A percentile compares a stretch with the other conserved stretches of the same genome.
phyloP scores from a whole-genome alignment of 139 green algal genomes.

The Trebouxia sp. region DNA sequence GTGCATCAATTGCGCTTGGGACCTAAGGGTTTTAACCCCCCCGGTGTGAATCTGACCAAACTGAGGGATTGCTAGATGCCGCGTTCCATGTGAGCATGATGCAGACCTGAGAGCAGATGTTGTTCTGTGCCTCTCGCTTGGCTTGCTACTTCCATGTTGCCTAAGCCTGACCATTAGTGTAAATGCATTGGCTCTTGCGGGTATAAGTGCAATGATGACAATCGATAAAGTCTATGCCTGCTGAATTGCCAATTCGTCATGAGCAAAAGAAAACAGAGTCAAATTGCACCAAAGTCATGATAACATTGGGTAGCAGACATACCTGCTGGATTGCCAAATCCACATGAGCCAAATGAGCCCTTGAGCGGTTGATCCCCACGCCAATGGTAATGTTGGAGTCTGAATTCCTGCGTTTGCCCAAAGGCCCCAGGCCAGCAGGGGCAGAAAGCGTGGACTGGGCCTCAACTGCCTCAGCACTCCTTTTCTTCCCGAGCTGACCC shows the following conservation, averaged over 20 bases:
- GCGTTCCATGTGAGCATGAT: background rate
- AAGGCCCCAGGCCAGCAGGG: background rate
- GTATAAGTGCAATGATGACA: no score
- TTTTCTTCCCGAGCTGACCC: background rate
- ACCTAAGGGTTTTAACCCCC: background rate
- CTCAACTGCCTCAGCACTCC: background rate
- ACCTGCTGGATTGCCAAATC: slow-evolving; percentile 5
- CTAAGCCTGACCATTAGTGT: no score
- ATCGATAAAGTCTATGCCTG: no score
- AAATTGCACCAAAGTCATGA: no score
- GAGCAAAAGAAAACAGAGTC: background rate
- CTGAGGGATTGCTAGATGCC: background rate
- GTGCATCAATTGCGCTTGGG: no score
- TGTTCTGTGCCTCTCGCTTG: background rate
- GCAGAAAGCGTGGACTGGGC: background rate
- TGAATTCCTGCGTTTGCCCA: background rate
- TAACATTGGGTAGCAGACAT: no score
- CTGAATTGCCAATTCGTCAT: no score
- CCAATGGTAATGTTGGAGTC: background rate
- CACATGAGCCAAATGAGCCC: background rate
- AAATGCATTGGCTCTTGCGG: no score
- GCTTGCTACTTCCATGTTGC: background rate
- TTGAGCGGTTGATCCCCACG: background rate
- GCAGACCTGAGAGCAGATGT: background rate
- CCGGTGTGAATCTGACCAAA: background rate